Evolutionary conservation across 2,329 filamentous ascomycete genomes (phyloP), one percentile per base, ranked within the genome.

Genomic region (Corynespora cassiicola): DNA sequence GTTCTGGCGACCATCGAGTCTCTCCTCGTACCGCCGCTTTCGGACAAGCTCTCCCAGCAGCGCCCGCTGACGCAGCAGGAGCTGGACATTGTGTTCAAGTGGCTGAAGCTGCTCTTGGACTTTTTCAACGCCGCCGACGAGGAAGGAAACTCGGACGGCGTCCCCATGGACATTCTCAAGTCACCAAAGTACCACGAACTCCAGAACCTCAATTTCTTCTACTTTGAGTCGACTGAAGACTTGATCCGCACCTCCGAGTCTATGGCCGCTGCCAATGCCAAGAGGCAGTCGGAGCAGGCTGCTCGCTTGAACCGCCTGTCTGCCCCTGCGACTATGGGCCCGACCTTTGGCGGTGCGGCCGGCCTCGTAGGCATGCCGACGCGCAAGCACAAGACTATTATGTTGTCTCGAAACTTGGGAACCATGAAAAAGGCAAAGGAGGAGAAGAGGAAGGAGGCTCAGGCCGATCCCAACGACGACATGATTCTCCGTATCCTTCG

Each of bases 111-210:
- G 45, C 81, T 99, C 6, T 90, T 96, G 54, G 86, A 86, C 39
- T 99, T 99, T 73, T 99, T 99, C 82, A 87, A 96, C 61, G 94
- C 91, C 19, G 82, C 86, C 47, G 91, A 96, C 57, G 90, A 96
- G 58, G 81, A 87, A 61, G 84, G 91, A 38, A 88, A 92, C 67
- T 88, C 88, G 16, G 81, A 94, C 44, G 94, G 94, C 50, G 90
- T 99, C 3, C 88, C 91, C 0, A 82, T 89, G 28, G 91, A 96
- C 66, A 85, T 96, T 20, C 80, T 99, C 63, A 96, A 95, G 71
- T 95, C 90, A 52, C 89, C 92, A 63, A 99, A 99, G 79, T 99
- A 96, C 76, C 91, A 96, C 75, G 94, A 99, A 69, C 82, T 99
- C 36, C 89, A 94, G 52, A 92, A 90, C 47, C 81, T 99, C 48